Evolutionary conservation across 108 stramenopile genomes (phyloP), one percentile per base, ranked within the genome.

Genomic region (Nannochloropsis gaditana): DNA sequence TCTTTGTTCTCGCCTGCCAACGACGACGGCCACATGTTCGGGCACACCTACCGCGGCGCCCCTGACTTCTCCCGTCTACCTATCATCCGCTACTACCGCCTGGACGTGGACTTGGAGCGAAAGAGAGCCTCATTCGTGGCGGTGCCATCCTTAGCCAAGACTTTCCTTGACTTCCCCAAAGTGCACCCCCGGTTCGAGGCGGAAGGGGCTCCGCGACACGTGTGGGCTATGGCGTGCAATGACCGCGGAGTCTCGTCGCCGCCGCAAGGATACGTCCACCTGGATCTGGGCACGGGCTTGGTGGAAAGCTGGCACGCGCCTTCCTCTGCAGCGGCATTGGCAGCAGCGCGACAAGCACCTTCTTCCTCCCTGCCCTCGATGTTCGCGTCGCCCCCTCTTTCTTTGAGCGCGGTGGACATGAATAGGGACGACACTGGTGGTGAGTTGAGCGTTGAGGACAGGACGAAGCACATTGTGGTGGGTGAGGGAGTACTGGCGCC

Each of bases 221-320:
- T 73, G 59, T 73, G 59, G 59, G 59, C 59, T n/a, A 73, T 73
- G 59, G 59, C 59, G 59, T 73, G 59, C n/a, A 73, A 73, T 73
- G 59, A 73, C n/a, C 59, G 6, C 2, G 59, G 59, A 6, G 8
- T 73, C 19, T n/a, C 19, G 4, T 73, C 59, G 15, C 59, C 59
- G 59, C 59, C 59, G n/a, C 59, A 73, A n/a, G 59, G 59, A n/a
- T 73, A 73, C 59, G 59, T 73, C 59, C 59, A 73, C 8, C 59
- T 73, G 15, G 59, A 73, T 6, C n/a, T 73, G 59, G n/a, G n/a
- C 19, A 73, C 59, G 59, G 59, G 59, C 15, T 3, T 4, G n/a
- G 59, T 73, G 19, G 59, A 73, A n/a, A n/a, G 5, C 8, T 73
- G 59, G 59, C 59, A 73, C n/a, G 59, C 59, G 19, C 59, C 59